A percentile compares a stretch with the other conserved stretches of the same genome.
Conservation (phyloP, 345 rosid genomes). For the Citrus cavaleriei region DNA sequence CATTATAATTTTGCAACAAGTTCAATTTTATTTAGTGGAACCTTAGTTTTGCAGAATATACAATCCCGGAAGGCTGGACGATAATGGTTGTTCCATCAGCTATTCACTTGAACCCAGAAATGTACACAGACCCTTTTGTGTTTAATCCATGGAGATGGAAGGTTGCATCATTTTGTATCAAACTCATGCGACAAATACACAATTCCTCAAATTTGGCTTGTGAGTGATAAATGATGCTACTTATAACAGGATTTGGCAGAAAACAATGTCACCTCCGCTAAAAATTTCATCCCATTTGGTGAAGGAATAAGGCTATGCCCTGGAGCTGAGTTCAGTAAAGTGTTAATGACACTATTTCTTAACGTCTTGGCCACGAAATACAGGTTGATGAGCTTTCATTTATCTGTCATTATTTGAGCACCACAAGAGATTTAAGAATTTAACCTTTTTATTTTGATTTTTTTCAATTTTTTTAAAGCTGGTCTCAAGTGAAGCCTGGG, state of each 20-base stretch:
- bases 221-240: neutral
- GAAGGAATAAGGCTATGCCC: conserved; percentile 25
- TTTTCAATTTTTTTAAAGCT: neutral
- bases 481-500: conserved; percentile 11
- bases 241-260: conserved; percentile 7
- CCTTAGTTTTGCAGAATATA: conserved; percentile 18
- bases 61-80: conserved; percentile 34
- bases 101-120: conserved; percentile 20
- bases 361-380: conserved; percentile 18
- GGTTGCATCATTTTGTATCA: neutral
- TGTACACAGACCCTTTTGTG: conserved; percentile 12
- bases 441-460: neutral
- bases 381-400: neutral
- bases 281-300: conserved; percentile 19
- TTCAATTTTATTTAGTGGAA: neutral
- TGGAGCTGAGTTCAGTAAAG: conserved; percentile 25
- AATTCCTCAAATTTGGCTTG: neutral
- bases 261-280: neutral
- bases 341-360: conserved; percentile 18
- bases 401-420: neutral
- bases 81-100: conserved; percentile 17
- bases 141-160: conserved; percentile 31
- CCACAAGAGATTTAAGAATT: neutral
- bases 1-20: too few relatives aligned
- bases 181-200: neutral